Percentiles rank a stretch among this genome's conserved stretches.
These are phyloP conservation scores for Picea abies DNA, from an alignment of 83 land plant species.

Conservation along the genomic window DNA sequence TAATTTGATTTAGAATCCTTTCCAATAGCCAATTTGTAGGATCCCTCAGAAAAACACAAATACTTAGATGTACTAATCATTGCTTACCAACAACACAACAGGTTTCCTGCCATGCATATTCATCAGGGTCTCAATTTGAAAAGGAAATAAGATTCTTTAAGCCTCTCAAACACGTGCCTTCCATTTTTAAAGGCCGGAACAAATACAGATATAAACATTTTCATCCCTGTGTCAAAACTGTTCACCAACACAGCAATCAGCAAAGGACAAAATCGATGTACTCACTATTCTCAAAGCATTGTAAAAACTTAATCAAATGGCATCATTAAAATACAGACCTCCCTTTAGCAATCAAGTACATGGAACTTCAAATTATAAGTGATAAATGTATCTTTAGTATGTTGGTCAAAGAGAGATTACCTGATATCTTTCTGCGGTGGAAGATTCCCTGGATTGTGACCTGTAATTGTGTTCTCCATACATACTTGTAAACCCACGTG, in stretches of 20 bases:
- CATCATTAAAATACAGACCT: not conserved
- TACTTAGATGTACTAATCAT: not conserved
- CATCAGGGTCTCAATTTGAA: not conserved
- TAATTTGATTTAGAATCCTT: constrained; percentile 1
- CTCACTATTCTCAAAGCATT: not conserved
- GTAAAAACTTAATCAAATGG: not conserved
- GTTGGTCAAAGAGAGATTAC: not conserved
- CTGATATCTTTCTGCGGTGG: constrained; percentile 9
- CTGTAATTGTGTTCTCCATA: constrained; percentile 10
- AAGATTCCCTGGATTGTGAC: constrained; percentile 4
- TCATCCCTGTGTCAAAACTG: constrained; percentile 10
- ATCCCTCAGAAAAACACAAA: not conserved
- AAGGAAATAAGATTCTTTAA: not conserved
- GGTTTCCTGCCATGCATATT: constrained; percentile 14
- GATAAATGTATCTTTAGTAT: not conserved
- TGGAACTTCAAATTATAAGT: not conserved
- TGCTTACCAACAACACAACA: not conserved
- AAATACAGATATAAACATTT: not conserved
- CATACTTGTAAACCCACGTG: constrained; percentile 5
- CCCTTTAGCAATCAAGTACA: too few relatives aligned
- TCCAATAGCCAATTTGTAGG: not conserved
- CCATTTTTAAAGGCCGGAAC: not conserved
- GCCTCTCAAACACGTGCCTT: not conserved
- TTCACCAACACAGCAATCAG: constrained; percentile 6
- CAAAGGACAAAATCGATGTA: not conserved